Conservation (phyloP, 2,329 filamentous ascomycete genomes). For the Colletotrichum coccodes region DNA sequence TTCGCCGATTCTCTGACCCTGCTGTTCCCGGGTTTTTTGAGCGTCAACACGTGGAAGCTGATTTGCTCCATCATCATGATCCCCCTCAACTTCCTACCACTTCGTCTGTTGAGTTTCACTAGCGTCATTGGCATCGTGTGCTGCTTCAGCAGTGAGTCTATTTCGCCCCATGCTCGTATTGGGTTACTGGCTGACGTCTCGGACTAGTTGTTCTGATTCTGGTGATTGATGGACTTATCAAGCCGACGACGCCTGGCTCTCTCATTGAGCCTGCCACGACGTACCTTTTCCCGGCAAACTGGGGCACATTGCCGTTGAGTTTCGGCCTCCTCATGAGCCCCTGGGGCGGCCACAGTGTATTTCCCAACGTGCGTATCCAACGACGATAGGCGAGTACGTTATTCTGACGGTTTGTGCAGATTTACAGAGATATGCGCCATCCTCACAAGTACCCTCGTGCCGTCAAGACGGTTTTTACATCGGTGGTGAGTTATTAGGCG, state of each 20-base stretch:
- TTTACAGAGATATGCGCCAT: slow-evolving; percentile 74
- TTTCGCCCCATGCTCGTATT: neutral
- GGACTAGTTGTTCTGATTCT: slow-evolving; percentile 81
- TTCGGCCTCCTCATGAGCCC: slow-evolving; percentile 90
- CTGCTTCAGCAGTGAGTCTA: slow-evolving; percentile 82
- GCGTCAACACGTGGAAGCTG: slow-evolving; percentile 82
- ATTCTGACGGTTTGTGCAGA: slow-evolving; percentile 46
- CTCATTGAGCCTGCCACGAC: slow-evolving; percentile 83
- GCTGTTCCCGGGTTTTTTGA: slow-evolving; percentile 76
- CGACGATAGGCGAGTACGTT: neutral
- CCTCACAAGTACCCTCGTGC: slow-evolving; percentile 83
- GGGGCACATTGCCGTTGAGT: slow-evolving; percentile 86
- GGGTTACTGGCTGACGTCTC: neutral
- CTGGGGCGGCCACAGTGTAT: slow-evolving; percentile 73
- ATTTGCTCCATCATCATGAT: slow-evolving; percentile 82
- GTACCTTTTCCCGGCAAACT: slow-evolving; percentile 85
- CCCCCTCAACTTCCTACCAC: slow-evolving; percentile 84
- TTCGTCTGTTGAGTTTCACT: slow-evolving; percentile 87
- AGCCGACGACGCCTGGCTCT: slow-evolving; percentile 82
- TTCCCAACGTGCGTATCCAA: slow-evolving; percentile 73
- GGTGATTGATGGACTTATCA: slow-evolving; percentile 86
- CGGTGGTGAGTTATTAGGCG: slow-evolving; percentile 70
- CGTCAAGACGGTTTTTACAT: slow-evolving; percentile 83
- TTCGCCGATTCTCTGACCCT: slow-evolving; percentile 90
- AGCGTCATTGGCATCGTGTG: slow-evolving; percentile 90